Base-by-base conservation (phyloP, 2,329 filamentous ascomycete species). In the Colletotrichum phormii region DNA sequence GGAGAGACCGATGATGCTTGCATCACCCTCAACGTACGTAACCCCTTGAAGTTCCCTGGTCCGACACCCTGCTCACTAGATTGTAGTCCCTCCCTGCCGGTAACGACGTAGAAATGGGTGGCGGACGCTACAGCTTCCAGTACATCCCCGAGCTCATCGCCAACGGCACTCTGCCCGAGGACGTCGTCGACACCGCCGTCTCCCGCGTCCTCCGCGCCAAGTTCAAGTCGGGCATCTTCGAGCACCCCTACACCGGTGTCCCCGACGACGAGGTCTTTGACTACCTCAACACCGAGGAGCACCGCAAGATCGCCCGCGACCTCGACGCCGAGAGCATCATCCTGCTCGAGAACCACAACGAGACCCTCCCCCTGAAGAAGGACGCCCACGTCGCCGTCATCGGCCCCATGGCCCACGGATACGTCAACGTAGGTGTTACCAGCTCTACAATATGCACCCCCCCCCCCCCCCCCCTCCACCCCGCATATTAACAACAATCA, bases 51-150 rank as follows among this genome's bases (percentile, higher is more conserved):
- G 35, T 57, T n/a, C 3, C n/a, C 74, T 5, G 31, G 31, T 11
- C 35, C 3, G 26, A 5, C 49, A 18, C 29, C 0, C 6, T 31
- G 31, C 65, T 77, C 31, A 77, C 42, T 33, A 18, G 15, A 12
- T 15, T 0, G 15, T 71, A 88, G 81, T 84, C 90, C 9, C 86
- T 95, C 5, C 89, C 90, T 0, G 91, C 92, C 5, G 93, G 93
- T 3, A 92, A 90, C 62, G 93, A 94, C 76, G 87, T 93, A 13
- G 93, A 95, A 77, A 94, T 94, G 93, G 93, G 93, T 13, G 92
- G 93, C 51, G 93, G 93, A 24, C 92, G 90, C 24, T 94, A 89
- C 84, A 94, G 91, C 78, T 92, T 90, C 78, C 86, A 90, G 75
- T 88, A 86, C 46, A 94, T 95, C 64, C 91, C 92, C 6, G 84